Evolutionary conservation across 2,329 filamentous ascomycete genomes (phyloP).

Genomic region (Aspergillus nomiae): DNA sequence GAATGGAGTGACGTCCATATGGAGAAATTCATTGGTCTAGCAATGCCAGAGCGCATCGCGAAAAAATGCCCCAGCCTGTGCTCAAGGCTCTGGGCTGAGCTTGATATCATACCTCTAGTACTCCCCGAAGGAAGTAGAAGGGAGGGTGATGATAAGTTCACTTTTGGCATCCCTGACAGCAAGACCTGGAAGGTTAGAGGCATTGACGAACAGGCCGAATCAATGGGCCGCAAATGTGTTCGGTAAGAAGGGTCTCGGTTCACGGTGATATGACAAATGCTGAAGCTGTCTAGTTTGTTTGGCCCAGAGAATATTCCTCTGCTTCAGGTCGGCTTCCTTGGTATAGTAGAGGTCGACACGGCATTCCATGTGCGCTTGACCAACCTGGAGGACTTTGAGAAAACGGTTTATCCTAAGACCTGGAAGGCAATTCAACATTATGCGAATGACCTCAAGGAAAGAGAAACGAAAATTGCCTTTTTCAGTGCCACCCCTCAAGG

Average conservation of each 20-base stretch:
- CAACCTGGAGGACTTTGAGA: constrained; percentile 58
- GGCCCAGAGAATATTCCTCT: constrained; percentile 71
- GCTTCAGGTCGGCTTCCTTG: constrained; percentile 65
- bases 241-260: constrained; percentile 50
- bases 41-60: constrained; percentile 64
- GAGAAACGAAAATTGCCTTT: constrained; percentile 71
- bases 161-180: constrained; percentile 28
- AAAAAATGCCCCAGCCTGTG: constrained; percentile 66
- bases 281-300: constrained; percentile 58
- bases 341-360: constrained; percentile 70
- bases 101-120: constrained; percentile 74
- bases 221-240: constrained; percentile 76
- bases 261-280: neutral
- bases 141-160: constrained; percentile 20
- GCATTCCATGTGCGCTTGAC: constrained; percentile 65
- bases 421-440: constrained; percentile 68
- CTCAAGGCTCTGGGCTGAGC: constrained; percentile 71
- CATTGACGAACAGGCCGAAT: constrained; percentile 81
- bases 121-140: constrained; percentile 46
- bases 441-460: constrained; percentile 62
- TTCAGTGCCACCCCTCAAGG: constrained; percentile 81
- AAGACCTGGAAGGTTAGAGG: constrained; percentile 54
- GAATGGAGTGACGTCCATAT: constrained; percentile 66
- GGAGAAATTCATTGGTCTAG: constrained; percentile 74
- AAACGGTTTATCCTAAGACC: constrained; percentile 62